Conservation (phyloP, 225 moss, liverwort and hornwort species). For the Physcomitrium patens region DNA sequence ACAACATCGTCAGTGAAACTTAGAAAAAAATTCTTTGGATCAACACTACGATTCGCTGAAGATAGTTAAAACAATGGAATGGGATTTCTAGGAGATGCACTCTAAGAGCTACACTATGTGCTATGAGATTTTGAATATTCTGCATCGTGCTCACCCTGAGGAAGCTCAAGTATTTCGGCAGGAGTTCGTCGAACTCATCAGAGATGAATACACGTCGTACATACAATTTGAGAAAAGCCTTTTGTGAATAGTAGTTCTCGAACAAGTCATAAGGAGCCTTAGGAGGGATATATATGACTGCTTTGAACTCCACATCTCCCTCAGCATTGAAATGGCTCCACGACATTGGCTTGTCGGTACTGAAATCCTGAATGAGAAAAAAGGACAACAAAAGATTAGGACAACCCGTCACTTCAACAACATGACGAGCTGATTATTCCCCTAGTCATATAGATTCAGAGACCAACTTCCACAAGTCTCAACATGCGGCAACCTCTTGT, state of each 20-base stretch:
- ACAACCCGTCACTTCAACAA: neutral
- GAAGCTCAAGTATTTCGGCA: constrained; percentile 96
- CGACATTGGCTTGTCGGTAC: constrained; percentile 82
- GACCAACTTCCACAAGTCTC: neutral
- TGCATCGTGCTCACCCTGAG: constrained; percentile 60
- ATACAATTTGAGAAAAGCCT: constrained; percentile 86
- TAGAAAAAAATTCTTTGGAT: neutral
- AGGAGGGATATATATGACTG: constrained; percentile 91
- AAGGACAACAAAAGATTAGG: constrained; percentile 2
- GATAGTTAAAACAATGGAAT: neutral
- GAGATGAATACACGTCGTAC: constrained; percentile 98
- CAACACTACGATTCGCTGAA: neutral
- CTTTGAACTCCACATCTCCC: constrained; percentile 98
- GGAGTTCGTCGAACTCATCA: constrained; percentile 94
- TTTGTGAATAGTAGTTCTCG: constrained; percentile 90
- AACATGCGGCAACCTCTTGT: no score
- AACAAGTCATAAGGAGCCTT: constrained; percentile 89
- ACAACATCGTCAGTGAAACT: constrained; percentile 9
- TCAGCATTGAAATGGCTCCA: constrained; percentile 98
- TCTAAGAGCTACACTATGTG: neutral
- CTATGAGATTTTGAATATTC: neutral
- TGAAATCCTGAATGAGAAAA: constrained; percentile 70
- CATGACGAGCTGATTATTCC: neutral
- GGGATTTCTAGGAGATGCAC: neutral
- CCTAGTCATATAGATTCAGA: neutral